phyloP scores from a whole-genome alignment of 345 rosid species.

The Anastatica hierochuntica region DNA sequence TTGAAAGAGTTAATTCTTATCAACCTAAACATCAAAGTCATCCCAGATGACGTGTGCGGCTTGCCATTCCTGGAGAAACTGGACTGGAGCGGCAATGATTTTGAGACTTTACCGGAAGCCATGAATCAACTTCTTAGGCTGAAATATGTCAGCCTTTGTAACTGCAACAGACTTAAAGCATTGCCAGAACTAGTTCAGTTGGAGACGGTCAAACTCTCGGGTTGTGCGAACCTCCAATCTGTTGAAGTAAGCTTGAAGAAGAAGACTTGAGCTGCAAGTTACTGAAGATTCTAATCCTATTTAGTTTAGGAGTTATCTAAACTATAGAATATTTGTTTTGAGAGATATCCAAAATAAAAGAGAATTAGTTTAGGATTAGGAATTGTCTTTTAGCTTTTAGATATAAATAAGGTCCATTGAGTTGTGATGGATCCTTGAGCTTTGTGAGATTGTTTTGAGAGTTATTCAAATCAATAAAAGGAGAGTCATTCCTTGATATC shows the following conservation, averaged over 20 bases:
- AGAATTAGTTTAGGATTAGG: too few relatives aligned
- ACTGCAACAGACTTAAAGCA: background rate
- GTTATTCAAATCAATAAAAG: too few relatives aligned
- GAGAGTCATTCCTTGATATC: too few relatives aligned
- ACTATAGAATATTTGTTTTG: too few relatives aligned
- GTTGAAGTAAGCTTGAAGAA: background rate
- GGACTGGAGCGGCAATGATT: constrained; percentile 16
- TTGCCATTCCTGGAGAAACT: constrained; percentile 11
- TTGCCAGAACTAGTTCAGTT: background rate
- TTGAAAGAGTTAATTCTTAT: background rate
- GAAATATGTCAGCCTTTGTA: background rate
- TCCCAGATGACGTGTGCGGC: background rate
- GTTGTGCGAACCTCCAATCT: constrained; percentile 1
- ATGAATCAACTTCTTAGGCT: background rate
- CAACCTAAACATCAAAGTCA: background rate
- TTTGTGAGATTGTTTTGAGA: too few relatives aligned
- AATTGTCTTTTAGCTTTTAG: too few relatives aligned
- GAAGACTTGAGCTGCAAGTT: background rate
- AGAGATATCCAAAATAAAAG: too few relatives aligned
- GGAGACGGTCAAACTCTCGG: constrained; percentile 6
- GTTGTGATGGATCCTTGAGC: too few relatives aligned
- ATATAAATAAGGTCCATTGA: too few relatives aligned
- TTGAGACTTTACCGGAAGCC: background rate
- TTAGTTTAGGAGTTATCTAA: too few relatives aligned
- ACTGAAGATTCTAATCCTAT: too few relatives aligned